phyloP scores from a whole-genome alignment of 2,329 filamentous ascomycete species.

The Talaromyces pinophilus region DNA sequence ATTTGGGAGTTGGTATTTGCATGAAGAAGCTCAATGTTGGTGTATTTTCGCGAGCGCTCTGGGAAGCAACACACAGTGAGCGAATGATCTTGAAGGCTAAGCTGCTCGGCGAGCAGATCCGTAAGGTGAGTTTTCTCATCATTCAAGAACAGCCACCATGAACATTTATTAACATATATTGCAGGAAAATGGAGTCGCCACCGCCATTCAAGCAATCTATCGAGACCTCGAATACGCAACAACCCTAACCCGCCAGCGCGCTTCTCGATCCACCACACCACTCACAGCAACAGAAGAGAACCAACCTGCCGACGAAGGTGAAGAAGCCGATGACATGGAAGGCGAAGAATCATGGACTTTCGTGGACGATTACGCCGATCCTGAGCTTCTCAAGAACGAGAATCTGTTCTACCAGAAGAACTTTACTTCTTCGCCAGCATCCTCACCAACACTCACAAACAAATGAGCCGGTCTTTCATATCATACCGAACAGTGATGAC shows the following conservation, averaged over 20 bases:
- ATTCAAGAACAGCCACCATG: background rate
- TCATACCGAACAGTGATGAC: background rate
- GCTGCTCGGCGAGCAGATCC: constrained; percentile 80
- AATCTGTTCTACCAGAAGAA: constrained; percentile 1
- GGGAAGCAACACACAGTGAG: constrained; percentile 86
- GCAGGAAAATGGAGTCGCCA: constrained; percentile 86
- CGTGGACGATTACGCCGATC: constrained; percentile 64
- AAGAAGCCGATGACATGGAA: constrained; percentile 34
- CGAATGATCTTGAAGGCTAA: constrained; percentile 88
- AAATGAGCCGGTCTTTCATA: background rate
- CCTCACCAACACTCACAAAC: background rate
- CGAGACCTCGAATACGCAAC: constrained; percentile 92
- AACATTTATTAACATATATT: constrained; percentile 31
- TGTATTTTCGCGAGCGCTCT: constrained; percentile 80
- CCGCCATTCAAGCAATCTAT: constrained; percentile 88
- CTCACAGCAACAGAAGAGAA: constrained; percentile 37
- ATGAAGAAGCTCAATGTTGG: constrained; percentile 88
- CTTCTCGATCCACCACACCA: constrained; percentile 38
- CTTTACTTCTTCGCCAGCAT: background rate
- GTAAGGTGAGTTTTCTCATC: constrained; percentile 62
- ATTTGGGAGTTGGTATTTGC: constrained; percentile 87
- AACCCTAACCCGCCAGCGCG: constrained; percentile 70
- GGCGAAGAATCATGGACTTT: constrained; percentile 89
- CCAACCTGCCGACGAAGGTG: background rate
- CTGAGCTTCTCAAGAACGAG: constrained; percentile 40